Percentiles rank a stretch among this genome's conserved stretches.
These are phyloP conservation scores for Tothia fuscella DNA, from an alignment of 2,329 filamentous ascomycete species.

Conservation along the genomic window DNA sequence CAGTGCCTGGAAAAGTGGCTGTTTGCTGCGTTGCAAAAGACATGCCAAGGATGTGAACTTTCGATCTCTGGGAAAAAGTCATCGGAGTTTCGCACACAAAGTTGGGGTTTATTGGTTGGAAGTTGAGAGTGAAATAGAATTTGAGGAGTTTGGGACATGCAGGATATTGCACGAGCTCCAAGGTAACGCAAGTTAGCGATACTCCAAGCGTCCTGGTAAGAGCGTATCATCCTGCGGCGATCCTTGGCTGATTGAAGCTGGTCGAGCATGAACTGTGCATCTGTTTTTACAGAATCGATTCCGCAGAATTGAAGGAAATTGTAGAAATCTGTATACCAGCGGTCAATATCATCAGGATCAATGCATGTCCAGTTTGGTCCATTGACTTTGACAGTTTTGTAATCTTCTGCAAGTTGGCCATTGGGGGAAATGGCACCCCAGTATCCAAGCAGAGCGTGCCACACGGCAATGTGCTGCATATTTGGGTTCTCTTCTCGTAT, in stretches of 20 bases:
- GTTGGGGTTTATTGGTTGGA: slow-evolving; percentile 58
- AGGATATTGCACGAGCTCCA: slow-evolving; percentile 66
- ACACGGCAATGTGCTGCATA: slow-evolving; percentile 78
- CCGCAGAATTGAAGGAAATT: slow-evolving; percentile 60
- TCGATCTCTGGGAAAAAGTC: slow-evolving; percentile 83
- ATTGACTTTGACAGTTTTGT: slow-evolving; percentile 57
- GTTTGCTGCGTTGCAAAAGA: slow-evolving; percentile 91
- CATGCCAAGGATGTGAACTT: slow-evolving; percentile 81
- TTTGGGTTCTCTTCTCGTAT: slow-evolving; percentile 59
- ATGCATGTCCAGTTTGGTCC: slow-evolving; percentile 62
- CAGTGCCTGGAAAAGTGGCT: slow-evolving; percentile 69
- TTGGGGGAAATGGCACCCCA: slow-evolving; percentile 78
- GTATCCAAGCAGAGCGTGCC: slow-evolving; percentile 81
- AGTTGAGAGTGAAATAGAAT: slow-evolving; percentile 77
- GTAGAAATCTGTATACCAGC: slow-evolving; percentile 89
- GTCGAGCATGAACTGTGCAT: slow-evolving; percentile 84
- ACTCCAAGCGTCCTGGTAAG: slow-evolving; percentile 80
- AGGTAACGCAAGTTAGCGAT: slow-evolving; percentile 69
- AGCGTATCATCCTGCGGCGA: slow-evolving; percentile 57
- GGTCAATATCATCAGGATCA: slow-evolving; percentile 57
- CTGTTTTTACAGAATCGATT: slow-evolving; percentile 82
- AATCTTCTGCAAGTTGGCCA: slow-evolving; percentile 62
- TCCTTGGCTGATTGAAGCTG: slow-evolving; percentile 55
- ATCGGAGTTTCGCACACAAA: slow-evolving; percentile 74
- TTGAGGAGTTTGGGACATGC: slow-evolving; percentile 87